Conservation (phyloP, 164 flowering plant species). For the Umbellularia californica region DNA sequence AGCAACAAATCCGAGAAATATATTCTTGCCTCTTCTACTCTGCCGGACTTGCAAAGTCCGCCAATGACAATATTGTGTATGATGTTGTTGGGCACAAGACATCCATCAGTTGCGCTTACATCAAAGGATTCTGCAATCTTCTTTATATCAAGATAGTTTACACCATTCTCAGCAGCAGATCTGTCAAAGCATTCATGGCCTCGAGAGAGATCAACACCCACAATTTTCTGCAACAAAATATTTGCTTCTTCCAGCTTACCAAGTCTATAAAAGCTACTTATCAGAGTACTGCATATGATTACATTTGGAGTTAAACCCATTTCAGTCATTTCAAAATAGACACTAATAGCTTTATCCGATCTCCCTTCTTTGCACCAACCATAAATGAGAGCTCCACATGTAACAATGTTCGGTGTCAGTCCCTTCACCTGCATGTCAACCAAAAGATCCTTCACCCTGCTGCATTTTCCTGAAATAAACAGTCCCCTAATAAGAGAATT, state of each 20-base stretch:
- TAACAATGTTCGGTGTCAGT: conserved; percentile 47
- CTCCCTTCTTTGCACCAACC: conserved; percentile 73
- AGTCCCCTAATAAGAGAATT: conserved; percentile 68
- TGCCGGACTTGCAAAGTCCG: conserved; percentile 68
- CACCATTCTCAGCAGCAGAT: conserved; percentile 9
- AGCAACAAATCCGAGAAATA: conserved; percentile 33
- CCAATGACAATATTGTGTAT: conserved; percentile 61
- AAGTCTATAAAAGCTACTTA: conserved; percentile 55
- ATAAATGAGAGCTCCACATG: conserved; percentile 69
- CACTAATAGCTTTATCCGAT: conserved; percentile 52
- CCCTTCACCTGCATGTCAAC: conserved; percentile 49
- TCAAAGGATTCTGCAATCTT: conserved; percentile 42
- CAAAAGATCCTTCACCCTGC: conserved; percentile 39
- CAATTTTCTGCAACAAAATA: conserved; percentile 54
- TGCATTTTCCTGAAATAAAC: conserved; percentile 36
- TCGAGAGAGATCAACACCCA: conserved; percentile 32
- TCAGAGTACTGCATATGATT: conserved; percentile 48
- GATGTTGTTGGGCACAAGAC: conserved; percentile 42
- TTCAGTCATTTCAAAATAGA: conserved; percentile 58
- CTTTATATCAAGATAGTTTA: conserved; percentile 15
- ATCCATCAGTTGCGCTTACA: conserved; percentile 24
- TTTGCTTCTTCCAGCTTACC: conserved; percentile 65
- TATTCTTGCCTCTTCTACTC: conserved; percentile 49
- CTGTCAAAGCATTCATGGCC: conserved; percentile 19
- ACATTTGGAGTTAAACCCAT: conserved; percentile 60